Evolutionary conservation across 208 protist species (phyloP).

Genomic region (Acanthamoeba culbertsoni): DNA sequence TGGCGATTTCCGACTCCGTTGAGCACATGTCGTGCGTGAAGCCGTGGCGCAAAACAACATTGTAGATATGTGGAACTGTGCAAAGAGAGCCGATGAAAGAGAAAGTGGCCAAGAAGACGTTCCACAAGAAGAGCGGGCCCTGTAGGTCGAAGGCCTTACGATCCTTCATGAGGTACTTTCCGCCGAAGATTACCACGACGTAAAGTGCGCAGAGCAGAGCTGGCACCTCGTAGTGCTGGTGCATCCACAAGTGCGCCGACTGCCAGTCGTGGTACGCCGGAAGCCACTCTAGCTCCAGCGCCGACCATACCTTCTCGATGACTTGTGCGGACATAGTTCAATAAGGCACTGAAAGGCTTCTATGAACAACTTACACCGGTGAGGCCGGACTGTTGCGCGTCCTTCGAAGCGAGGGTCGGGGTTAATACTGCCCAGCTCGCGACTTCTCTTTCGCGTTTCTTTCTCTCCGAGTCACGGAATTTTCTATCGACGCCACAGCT

Average conservation of each 20-base stretch:
- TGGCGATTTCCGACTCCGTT: neutral
- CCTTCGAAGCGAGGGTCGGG: too few species aligned
- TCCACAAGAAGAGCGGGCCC: neutral
- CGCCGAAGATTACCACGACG: slow-evolving; percentile 1
- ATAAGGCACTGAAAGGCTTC: too few species aligned
- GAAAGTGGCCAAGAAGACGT: slow-evolving; percentile 1
- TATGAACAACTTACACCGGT: too few species aligned
- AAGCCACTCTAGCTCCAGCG: neutral
- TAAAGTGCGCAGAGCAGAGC: neutral
- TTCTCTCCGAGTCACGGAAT: too few species aligned
- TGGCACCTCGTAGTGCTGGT: neutral
- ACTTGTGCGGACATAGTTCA: neutral
- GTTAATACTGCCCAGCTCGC: too few species aligned
- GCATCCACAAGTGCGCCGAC: neutral
- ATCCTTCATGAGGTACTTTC: neutral
- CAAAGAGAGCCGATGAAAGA: neutral
- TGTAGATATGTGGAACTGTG: neutral
- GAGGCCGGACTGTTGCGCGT: too few species aligned
- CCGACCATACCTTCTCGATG: neutral
- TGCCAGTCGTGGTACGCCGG: slow-evolving; percentile 1
- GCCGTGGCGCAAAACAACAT: neutral
- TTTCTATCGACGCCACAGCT: too few species aligned
- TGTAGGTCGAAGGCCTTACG: neutral
- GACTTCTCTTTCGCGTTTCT: too few species aligned
- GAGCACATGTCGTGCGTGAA: slow-evolving; percentile 11